Base-by-base conservation (phyloP, 106 monocot species). In the Dioscorea alata region DNA sequence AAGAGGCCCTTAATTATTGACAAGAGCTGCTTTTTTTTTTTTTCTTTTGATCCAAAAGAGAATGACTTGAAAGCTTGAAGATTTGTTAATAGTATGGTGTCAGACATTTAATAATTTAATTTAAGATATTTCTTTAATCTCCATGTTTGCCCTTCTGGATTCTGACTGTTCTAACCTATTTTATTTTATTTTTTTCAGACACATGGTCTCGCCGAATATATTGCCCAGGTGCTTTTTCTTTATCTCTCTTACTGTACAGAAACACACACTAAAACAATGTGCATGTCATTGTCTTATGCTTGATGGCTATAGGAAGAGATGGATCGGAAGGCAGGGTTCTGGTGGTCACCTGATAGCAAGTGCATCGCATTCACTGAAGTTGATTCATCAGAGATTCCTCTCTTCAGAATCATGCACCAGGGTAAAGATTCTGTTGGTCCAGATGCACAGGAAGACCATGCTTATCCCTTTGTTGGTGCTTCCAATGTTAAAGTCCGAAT, bases 361-460 rank as follows among this genome's bases (percentile, higher is more conserved):
- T 77, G 78, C 61, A 86, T 97, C 70, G 97, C 92, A 51, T 97
- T 97, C 50, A 80, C 97, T 35, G 89, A 97, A 83, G 92, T 85
- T 69, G 97, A 97, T 76, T 86, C 84, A 52, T 81, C 92, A 48
- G 84, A 75, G 22, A 81, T 97, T 42, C 92, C 97, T 72, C 76
- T 89, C 63, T 97, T 81, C 70, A 88, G 97, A 83, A 97, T 97
- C 31, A 97, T 97, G 97, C 97, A 97, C 75, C 97, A 83, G 78
- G 97, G 92, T 23, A 97, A 92, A 77, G 70, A 48, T 72, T 86
- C 67, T 67, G 86, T 97, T 69, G 92, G 97, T 48, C 35, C 86
- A 52, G 92, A 87, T 79, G 86, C 97, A 71, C 89, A 97, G 57
- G 97, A 97, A 80, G 97, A 89, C 32, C 97, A 97, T 77, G 82